Evolutionary conservation across 148 eudicot genomes (phyloP).

Genomic region (Silene latifolia): DNA sequence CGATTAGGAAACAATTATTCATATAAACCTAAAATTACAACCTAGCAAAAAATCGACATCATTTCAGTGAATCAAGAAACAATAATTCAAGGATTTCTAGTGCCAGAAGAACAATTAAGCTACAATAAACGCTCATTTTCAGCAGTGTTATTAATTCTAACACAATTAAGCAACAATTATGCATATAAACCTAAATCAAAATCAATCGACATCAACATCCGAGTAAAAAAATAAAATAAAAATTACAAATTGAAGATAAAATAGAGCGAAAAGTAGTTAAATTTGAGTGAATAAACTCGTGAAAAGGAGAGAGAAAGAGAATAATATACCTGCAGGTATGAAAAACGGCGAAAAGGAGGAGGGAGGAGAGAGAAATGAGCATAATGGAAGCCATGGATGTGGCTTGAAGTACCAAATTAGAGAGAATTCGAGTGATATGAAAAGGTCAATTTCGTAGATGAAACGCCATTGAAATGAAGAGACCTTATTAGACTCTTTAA

Average conservation of each 20-base stretch:
- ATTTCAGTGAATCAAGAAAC: neutral
- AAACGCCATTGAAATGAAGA: constrained; percentile 1
- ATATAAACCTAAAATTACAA: neutral
- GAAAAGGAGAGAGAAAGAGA: neutral
- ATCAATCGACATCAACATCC: constrained; percentile 8
- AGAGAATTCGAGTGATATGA: neutral
- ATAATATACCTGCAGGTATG: constrained; percentile 19
- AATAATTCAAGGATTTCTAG: neutral
- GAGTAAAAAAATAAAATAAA: neutral
- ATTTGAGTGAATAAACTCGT: no score
- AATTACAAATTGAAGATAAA: neutral
- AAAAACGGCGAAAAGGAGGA: constrained; percentile 12
- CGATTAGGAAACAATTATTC: neutral
- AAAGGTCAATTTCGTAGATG: neutral
- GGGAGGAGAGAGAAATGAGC: constrained; percentile 14
- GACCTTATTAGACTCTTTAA: no score
- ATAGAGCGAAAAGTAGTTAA: neutral
- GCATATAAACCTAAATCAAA: constrained; percentile 4
- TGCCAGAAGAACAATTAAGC: neutral
- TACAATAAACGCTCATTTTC: neutral
- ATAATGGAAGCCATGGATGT: constrained; percentile 15
- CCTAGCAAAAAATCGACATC: neutral
- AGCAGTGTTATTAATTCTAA: neutral
- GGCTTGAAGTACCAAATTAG: neutral
- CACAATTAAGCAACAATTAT: neutral